Conservation (phyloP, 2,329 filamentous ascomycete species). For the Sporothrix brasiliensis region DNA sequence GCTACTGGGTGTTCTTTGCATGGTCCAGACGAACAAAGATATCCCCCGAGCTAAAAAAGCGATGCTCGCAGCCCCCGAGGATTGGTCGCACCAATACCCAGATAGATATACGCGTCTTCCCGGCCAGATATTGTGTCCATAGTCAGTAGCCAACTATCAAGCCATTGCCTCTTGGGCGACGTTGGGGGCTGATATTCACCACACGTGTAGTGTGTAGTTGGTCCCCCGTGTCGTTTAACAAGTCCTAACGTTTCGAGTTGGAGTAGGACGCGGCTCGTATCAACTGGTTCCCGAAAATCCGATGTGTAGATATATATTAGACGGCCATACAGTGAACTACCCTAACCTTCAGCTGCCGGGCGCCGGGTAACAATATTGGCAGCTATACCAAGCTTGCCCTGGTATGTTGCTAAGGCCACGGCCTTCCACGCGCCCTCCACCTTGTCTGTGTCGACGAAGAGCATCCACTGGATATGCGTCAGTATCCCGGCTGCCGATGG, state of each 20-base stretch:
- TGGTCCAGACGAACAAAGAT: slow-evolving; percentile 20
- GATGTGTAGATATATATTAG: slow-evolving; percentile 78
- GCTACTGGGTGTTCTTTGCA: neutral
- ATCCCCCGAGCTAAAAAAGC: slow-evolving; percentile 36
- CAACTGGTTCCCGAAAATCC: slow-evolving; percentile 69
- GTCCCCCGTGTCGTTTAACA: slow-evolving; percentile 48
- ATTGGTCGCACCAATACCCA: slow-evolving; percentile 64
- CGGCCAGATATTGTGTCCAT: neutral
- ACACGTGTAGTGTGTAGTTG: slow-evolving; percentile 75
- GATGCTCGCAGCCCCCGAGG: slow-evolving; percentile 62
- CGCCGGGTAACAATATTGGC: slow-evolving; percentile 71
- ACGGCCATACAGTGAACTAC: slow-evolving; percentile 50
- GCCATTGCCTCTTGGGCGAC: neutral
- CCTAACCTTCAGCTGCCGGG: slow-evolving; percentile 46
- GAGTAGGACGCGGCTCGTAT: slow-evolving; percentile 69
- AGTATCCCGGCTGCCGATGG: slow-evolving; percentile 13
- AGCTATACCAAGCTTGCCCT: slow-evolving; percentile 68
- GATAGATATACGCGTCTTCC: slow-evolving; percentile 67
- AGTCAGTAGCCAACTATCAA: neutral
- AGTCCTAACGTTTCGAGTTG: slow-evolving; percentile 65
- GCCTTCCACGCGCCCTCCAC: slow-evolving; percentile 67
- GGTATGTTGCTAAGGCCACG: slow-evolving; percentile 67
- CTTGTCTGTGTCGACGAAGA: slow-evolving; percentile 60
- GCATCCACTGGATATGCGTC: slow-evolving; percentile 65
- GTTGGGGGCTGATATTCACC: slow-evolving; percentile 51